These are phyloP conservation scores for Beauveria brongniartii DNA, from an alignment of 2,329 filamentous ascomycete species.

Conservation along the genomic window DNA sequence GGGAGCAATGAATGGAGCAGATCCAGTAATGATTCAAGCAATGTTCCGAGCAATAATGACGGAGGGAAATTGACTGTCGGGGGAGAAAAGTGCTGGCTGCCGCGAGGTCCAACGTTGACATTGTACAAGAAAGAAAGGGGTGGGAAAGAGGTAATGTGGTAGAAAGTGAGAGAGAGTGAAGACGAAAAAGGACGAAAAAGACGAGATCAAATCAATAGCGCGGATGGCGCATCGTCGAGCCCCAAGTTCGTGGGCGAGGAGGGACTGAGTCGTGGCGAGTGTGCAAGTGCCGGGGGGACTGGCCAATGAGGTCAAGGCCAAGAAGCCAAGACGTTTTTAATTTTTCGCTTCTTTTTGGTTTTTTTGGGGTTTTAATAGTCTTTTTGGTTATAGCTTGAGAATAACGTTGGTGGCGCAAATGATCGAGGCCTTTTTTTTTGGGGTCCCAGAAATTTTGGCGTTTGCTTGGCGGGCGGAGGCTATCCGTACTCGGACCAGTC, in stretches of 20 bases:
- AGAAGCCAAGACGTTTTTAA: background rate
- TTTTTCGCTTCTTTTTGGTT: background rate
- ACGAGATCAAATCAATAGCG: slow-evolving; percentile 5
- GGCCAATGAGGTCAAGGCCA: slow-evolving; percentile 1
- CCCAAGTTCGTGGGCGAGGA: background rate
- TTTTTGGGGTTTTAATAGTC: background rate
- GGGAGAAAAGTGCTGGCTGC: background rate
- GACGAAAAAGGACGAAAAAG: background rate
- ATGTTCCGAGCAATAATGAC: no score
- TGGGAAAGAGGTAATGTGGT: background rate
- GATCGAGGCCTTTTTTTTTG: background rate
- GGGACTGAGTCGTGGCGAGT: slow-evolving; percentile 6
- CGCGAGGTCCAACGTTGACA: no score
- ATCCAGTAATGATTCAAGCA: no score
- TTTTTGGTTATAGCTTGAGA: background rate
- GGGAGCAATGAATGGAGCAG: no score
- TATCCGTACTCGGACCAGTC: no score
- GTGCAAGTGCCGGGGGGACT: slow-evolving; percentile 1
- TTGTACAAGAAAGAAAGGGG: no score
- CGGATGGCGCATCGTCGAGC: slow-evolving; percentile 7
- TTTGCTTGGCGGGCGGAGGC: background rate
- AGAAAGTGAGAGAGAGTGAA: background rate
- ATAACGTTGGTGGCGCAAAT: background rate
- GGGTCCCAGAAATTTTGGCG: background rate
- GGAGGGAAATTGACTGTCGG: no score